A percentile compares a stretch with the other conserved stretches of the same genome.
phyloP scores from a whole-genome alignment of 306 rosid species.

The Vachellia pachyceras region DNA sequence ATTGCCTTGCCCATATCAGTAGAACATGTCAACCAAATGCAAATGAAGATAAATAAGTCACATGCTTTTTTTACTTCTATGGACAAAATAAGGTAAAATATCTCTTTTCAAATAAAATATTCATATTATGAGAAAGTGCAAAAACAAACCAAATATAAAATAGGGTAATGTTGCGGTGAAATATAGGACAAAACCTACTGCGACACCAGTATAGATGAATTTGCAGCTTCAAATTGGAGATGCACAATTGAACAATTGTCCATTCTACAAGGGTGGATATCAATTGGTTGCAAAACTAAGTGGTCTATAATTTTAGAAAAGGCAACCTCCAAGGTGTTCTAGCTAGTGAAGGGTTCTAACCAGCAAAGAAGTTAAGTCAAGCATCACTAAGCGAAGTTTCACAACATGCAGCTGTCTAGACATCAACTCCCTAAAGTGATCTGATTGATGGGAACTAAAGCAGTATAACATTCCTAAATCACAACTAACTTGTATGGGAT shows the following conservation, averaged over 20 bases:
- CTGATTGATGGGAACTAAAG: no score
- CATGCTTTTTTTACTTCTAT: background rate
- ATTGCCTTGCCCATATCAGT: background rate
- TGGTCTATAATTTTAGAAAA: no score
- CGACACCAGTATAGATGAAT: background rate
- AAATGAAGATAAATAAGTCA: background rate
- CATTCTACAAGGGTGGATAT: background rate
- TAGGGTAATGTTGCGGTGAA: background rate
- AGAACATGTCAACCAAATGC: background rate
- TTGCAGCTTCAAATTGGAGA: background rate
- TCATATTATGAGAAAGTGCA: background rate
- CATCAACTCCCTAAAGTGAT: background rate
- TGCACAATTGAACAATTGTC: background rate
- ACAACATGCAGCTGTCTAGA: background rate
- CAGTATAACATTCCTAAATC: no score
- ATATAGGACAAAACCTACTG: background rate
- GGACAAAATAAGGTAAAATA: background rate
- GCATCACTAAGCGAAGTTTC: background rate
- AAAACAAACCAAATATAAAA: background rate
- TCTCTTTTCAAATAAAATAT: background rate
- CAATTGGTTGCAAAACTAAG: no score
- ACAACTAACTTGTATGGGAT: no score
- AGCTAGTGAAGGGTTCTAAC: background rate
- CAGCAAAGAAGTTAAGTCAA: background rate
- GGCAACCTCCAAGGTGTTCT: no score